These are phyloP conservation scores for Fusarium equiseti DNA, from an alignment of 2,329 filamentous ascomycete species.

Conservation along the genomic window DNA sequence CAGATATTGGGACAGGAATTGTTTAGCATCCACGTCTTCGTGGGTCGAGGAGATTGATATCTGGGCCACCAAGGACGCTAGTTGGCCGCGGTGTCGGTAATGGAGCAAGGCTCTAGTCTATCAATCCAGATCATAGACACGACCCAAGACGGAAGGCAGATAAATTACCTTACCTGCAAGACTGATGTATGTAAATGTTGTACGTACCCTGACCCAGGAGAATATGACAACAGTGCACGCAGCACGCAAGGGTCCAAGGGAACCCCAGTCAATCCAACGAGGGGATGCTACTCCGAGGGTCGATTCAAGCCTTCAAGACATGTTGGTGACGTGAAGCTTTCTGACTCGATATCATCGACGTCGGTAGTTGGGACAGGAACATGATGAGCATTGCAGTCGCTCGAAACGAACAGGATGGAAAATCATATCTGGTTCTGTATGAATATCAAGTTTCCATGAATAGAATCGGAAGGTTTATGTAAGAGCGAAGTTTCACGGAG, in stretches of 20 bases:
- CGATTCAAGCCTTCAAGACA: slow-evolving; percentile 3
- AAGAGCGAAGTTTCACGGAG: slow-evolving; percentile 20
- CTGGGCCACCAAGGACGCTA: slow-evolving; percentile 27
- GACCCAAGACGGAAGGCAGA: slow-evolving; percentile 30
- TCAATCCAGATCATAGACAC: slow-evolving; percentile 25
- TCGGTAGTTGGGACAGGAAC: slow-evolving; percentile 12
- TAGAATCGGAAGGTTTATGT: slow-evolving; percentile 29
- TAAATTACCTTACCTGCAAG: not conserved
- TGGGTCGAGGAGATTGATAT: slow-evolving; percentile 25
- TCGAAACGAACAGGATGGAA: not conserved
- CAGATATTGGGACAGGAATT: slow-evolving; percentile 40
- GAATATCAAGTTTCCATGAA: slow-evolving; percentile 4
- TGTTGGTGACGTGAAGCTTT: not conserved
- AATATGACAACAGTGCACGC: slow-evolving; percentile 5
- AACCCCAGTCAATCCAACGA: not conserved
- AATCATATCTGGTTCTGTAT: not conserved
- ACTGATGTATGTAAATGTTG: not conserved
- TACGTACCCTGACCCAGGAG: slow-evolving; percentile 1
- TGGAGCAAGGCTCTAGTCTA: slow-evolving; percentile 19
- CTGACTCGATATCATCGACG: slow-evolving; percentile 9
- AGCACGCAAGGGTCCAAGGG: not conserved
- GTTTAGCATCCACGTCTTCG: slow-evolving; percentile 36
- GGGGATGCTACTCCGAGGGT: not conserved
- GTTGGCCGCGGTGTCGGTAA: slow-evolving; percentile 45
- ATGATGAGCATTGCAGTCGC: not conserved